Conservation (phyloP, 352 stramenopile species). For the Ochromonadaceae sp. region DNA sequence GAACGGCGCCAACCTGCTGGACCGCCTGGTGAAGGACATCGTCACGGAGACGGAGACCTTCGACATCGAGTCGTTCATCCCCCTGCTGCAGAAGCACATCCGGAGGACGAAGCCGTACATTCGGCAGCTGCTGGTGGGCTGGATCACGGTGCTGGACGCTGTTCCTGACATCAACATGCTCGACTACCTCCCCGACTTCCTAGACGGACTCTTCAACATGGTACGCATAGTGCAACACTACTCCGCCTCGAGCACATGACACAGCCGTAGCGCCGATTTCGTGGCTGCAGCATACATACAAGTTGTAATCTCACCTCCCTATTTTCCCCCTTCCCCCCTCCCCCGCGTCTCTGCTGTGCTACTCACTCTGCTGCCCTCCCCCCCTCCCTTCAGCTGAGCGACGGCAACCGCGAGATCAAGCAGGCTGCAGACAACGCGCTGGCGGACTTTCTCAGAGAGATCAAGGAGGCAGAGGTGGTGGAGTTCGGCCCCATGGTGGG, state of each 20-base stretch:
- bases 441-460: conserved; percentile 84
- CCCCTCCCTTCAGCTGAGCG: conserved; percentile 55
- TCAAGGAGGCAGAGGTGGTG: conserved; percentile 83
- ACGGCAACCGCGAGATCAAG: conserved; percentile 93
- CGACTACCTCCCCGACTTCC: conserved; percentile 82
- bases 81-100: conserved; percentile 97
- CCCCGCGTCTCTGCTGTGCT: neutral
- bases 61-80: conserved; percentile 96
- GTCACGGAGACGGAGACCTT: conserved; percentile 95
- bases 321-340: neutral
- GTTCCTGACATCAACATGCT: conserved; percentile 98
- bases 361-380: too few species aligned
- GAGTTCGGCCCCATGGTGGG: conserved; percentile 93
- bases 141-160: conserved; percentile 95
- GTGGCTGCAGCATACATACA: neutral
- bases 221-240: neutral
- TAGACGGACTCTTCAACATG: conserved; percentile 99
- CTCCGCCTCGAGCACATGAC: neutral
- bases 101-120: conserved; percentile 97
- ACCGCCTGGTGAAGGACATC: conserved; percentile 93
- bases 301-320: neutral
- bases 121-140: conserved; percentile 88
- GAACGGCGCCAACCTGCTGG: conserved; percentile 70
- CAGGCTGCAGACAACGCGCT: conserved; percentile 82
- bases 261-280: neutral